Conservation (phyloP, 1,139 yeast genomes). For the Suhomyces anneliseae region DNA sequence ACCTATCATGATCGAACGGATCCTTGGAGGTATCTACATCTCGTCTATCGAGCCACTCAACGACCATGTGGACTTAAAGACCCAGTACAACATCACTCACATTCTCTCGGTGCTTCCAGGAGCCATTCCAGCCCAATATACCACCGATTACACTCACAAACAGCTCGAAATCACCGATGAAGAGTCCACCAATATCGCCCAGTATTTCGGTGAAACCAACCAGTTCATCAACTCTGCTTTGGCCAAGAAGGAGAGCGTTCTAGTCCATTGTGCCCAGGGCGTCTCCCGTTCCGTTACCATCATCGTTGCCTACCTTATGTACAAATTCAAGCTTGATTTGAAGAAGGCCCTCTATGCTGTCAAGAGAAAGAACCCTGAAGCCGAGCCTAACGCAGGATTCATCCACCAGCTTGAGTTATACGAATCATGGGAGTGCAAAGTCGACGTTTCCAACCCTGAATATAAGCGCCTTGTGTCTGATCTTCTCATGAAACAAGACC, state of each 20-base stretch:
- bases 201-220: slow-evolving; percentile 59
- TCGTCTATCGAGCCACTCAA: slow-evolving; percentile 59
- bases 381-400: slow-evolving; percentile 80
- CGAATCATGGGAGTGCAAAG: slow-evolving; percentile 33
- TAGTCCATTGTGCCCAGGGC: slow-evolving; percentile 85
- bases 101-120: slow-evolving; percentile 70
- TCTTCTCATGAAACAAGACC: slow-evolving; percentile 27
- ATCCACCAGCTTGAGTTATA: slow-evolving; percentile 67
- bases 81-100: slow-evolving; percentile 57
- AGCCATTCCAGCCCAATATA: slow-evolving; percentile 52
- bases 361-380: slow-evolving; percentile 54
- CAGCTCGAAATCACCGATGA: slow-evolving; percentile 75
- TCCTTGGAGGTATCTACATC: slow-evolving; percentile 64
- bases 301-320: slow-evolving; percentile 77
- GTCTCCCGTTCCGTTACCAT: slow-evolving; percentile 77
- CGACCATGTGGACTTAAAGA: slow-evolving; percentile 40
- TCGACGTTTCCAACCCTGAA: slow-evolving; percentile 22
- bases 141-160: slow-evolving; percentile 50
- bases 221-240: slow-evolving; percentile 68
- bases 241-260: slow-evolving; percentile 30
- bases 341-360: slow-evolving; percentile 73
- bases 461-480: slow-evolving; percentile 32
- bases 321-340: slow-evolving; percentile 56
- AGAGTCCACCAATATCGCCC: slow-evolving; percentile 59
- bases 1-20: slow-evolving; percentile 34